These are phyloP conservation scores for Starmerella vaccinii DNA, from an alignment of 805 yeast species.

Conservation along the genomic window DNA sequence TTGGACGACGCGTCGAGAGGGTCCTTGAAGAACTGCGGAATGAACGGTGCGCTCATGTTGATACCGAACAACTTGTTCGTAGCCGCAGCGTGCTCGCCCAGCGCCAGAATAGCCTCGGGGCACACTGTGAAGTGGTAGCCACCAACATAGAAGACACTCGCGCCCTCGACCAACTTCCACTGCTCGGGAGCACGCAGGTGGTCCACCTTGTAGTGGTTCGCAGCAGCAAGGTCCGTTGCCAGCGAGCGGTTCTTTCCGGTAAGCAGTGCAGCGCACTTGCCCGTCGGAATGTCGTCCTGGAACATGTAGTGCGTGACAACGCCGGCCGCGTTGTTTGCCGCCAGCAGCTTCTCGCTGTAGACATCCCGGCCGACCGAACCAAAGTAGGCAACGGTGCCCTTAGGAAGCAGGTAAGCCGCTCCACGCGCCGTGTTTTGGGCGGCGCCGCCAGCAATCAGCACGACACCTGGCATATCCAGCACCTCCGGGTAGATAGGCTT, in stretches of 20 bases:
- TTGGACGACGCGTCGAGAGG: slow-evolving; percentile 70
- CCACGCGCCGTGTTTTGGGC: slow-evolving; percentile 99
- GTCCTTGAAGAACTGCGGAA: slow-evolving; percentile 90
- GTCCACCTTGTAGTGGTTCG: slow-evolving; percentile 85
- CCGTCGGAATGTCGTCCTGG: slow-evolving; percentile 69
- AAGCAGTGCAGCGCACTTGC: slow-evolving; percentile 95
- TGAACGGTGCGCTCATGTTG: slow-evolving; percentile 94
- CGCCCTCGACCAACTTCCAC: slow-evolving; percentile 77
- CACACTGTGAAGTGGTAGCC: slow-evolving; percentile 99
- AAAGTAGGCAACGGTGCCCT: slow-evolving; percentile 74
- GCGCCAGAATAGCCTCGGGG: slow-evolving; percentile 79
- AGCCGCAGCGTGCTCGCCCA: slow-evolving; percentile 87
- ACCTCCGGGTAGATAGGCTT: slow-evolving; percentile 78
- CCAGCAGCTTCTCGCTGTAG: slow-evolving; percentile 66
- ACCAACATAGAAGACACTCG: slow-evolving; percentile 80
- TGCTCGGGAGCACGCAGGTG: slow-evolving; percentile 83
- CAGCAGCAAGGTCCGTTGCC: slow-evolving; percentile 95
- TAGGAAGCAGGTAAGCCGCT: slow-evolving; percentile 84
- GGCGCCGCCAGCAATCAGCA: slow-evolving; percentile 94
- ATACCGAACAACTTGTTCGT: slow-evolving; percentile 65
- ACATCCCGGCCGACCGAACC: slow-evolving; percentile 94
- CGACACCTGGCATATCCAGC: slow-evolving; percentile 47
- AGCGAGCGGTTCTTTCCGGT: slow-evolving; percentile 81
- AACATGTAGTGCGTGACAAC: slow-evolving; percentile 77
- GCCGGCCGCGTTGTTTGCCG: slow-evolving; percentile 83